Evolutionary conservation across 495 filamentous ascomycete species (phyloP).

Genomic region (Sporormia fimetaria): DNA sequence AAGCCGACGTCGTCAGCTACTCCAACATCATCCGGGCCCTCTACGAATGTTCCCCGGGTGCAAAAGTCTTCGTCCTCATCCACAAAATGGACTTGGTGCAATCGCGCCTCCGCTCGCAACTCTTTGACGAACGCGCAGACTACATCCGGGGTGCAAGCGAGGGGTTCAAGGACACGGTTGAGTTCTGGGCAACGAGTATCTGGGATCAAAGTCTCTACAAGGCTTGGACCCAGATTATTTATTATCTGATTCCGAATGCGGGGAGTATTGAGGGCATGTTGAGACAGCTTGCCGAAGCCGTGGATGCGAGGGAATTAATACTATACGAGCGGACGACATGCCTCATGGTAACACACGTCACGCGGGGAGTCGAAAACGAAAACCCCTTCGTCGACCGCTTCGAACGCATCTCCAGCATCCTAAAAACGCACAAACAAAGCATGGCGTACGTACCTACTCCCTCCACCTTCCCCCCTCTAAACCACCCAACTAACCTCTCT

Average conservation of each 20-base stretch:
- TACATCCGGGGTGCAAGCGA: constrained; percentile 66
- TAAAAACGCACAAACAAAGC: constrained; percentile 92
- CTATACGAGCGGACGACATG: constrained; percentile 95
- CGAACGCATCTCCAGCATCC: constrained; percentile 88
- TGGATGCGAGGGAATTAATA: constrained; percentile 86
- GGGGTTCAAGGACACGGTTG: constrained; percentile 48
- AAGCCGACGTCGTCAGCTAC: constrained; percentile 82
- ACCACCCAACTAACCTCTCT: background rate
- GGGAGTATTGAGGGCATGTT: constrained; percentile 79
- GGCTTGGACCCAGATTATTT: constrained; percentile 94
- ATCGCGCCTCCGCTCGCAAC: constrained; percentile 56
- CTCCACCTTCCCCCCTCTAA: background rate
- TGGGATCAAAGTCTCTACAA: constrained; percentile 99
- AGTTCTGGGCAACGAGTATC: constrained; percentile 82
- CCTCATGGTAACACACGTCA: constrained; percentile 79
- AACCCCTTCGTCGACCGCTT: constrained; percentile 89
- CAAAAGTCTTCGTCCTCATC: constrained; percentile 82
- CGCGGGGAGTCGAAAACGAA: constrained; percentile 53
- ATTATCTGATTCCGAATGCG: constrained; percentile 89
- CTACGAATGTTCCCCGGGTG: constrained; percentile 67
- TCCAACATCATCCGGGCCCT: constrained; percentile 74
- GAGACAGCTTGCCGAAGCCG: constrained; percentile 59
- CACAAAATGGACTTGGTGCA: constrained; percentile 99
- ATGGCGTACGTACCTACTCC: constrained; percentile 38
- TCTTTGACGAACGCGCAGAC: constrained; percentile 67